Evolutionary conservation across 2,329 filamentous ascomycete species (phyloP).

Genomic region (Diaporthe nobilis): DNA sequence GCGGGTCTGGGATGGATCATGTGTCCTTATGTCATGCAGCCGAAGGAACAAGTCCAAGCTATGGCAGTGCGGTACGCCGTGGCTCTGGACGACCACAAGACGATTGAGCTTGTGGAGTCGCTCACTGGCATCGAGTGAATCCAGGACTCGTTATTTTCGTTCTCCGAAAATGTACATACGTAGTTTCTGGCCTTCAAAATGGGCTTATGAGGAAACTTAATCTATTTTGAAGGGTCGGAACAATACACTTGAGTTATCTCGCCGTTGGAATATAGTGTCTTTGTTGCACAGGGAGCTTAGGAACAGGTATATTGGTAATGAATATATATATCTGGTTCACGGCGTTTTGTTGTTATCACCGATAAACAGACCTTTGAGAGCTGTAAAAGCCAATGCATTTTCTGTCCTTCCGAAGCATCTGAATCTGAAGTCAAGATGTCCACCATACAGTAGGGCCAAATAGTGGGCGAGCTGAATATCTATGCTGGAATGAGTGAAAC

Average conservation of each 20-base stretch:
- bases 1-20: constrained; percentile 52
- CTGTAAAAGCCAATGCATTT: not conserved
- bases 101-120: constrained; percentile 48
- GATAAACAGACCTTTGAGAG: not conserved
- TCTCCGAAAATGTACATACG: not conserved
- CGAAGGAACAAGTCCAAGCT: constrained; percentile 51
- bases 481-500: not conserved
- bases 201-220: not conserved
- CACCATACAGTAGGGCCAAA: not conserved
- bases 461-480: too few species aligned
- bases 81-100: constrained; percentile 54
- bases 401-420: not conserved
- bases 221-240: not conserved
- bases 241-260: not conserved
- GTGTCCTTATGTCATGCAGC: constrained; percentile 51
- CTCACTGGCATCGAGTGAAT: not conserved
- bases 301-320: too few species aligned
- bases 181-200: not conserved
- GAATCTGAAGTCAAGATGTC: too few species aligned
- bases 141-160: not conserved
- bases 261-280: not conserved
- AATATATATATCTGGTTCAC: too few species aligned
- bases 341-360: not conserved
- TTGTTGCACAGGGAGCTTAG: too few species aligned
- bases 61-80: constrained; percentile 54